Evolutionary conservation across 2,329 filamentous ascomycete species (phyloP).

Genomic region (Chrysoporthe deuterocubensis): DNA sequence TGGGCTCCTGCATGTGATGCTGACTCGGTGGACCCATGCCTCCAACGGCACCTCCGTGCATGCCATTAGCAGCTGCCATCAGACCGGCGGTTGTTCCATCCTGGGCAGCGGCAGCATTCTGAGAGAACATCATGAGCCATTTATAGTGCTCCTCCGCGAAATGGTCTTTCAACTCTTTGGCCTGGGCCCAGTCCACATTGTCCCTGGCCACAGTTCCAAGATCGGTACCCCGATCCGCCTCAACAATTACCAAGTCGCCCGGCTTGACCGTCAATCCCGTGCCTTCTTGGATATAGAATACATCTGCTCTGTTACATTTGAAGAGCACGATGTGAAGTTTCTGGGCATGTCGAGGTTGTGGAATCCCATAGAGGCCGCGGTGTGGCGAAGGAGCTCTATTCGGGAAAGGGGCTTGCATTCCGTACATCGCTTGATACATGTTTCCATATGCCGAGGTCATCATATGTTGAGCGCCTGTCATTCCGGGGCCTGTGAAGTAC

Average conservation of each 20-base stretch:
- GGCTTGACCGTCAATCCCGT: constrained; percentile 89
- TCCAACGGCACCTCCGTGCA: constrained; percentile 73
- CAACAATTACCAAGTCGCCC: constrained; percentile 94
- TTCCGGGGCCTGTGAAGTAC: constrained; percentile 43
- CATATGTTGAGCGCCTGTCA: constrained; percentile 40
- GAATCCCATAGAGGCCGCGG: constrained; percentile 63
- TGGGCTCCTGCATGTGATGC: constrained; percentile 73
- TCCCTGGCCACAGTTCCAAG: constrained; percentile 89
- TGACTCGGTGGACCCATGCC: constrained; percentile 78
- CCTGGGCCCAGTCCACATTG: constrained; percentile 84
- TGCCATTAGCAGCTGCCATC: constrained; percentile 65
- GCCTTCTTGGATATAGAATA: constrained; percentile 96
- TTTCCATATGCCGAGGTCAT: constrained; percentile 43
- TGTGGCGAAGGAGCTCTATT: constrained; percentile 64
- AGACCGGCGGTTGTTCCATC: constrained; percentile 65
- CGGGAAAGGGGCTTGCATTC: constrained; percentile 48
- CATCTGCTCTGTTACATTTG: constrained; percentile 93
- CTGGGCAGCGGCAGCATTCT: constrained; percentile 68
- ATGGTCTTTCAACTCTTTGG: constrained; percentile 87
- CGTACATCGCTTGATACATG: constrained; percentile 53
- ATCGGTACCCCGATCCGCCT: constrained; percentile 95
- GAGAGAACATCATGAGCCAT: constrained; percentile 98
- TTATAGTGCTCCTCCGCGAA: constrained; percentile 96
- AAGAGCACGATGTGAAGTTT: constrained; percentile 89
- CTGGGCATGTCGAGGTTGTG: constrained; percentile 67